phyloP scores from a whole-genome alignment of 495 filamentous ascomycete species.

The Talaromyces adpressus region DNA sequence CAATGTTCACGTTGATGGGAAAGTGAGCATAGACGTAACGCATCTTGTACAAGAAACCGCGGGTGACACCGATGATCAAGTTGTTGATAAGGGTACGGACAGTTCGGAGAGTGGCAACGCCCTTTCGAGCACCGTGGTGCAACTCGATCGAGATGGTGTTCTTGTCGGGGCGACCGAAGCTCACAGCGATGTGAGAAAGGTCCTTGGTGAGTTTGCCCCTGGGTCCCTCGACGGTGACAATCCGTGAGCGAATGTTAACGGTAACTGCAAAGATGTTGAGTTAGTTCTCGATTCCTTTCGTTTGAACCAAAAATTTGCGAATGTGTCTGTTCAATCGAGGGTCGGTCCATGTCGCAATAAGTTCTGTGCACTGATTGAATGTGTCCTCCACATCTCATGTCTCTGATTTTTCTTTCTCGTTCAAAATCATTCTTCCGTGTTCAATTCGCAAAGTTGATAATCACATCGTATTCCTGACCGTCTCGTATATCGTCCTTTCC shows the following conservation, averaged over 20 bases:
- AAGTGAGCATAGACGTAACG: slow-evolving; percentile 99
- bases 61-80: slow-evolving; percentile 94
- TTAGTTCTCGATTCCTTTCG: neutral
- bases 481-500: neutral
- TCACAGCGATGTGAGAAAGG: slow-evolving; percentile 90
- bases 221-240: slow-evolving; percentile 93
- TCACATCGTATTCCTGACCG: neutral
- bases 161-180: slow-evolving; percentile 77
- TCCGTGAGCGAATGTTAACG: slow-evolving; percentile 88
- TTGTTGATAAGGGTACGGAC: slow-evolving; percentile 97
- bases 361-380: neutral
- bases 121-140: slow-evolving; percentile 96
- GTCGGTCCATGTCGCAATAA: neutral
- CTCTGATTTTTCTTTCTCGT: neutral
- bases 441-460: neutral
- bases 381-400: neutral
- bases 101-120: slow-evolving; percentile 93
- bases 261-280: slow-evolving; percentile 59
- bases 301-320: neutral
- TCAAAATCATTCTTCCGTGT: neutral
- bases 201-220: slow-evolving; percentile 94
- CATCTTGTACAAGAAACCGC: slow-evolving; percentile 99
- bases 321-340: neutral
- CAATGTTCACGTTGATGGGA: slow-evolving; percentile 99
- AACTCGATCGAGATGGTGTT: slow-evolving; percentile 88